Conservation (phyloP, 129 eudicot genomes). For the Silybum marianum region DNA sequence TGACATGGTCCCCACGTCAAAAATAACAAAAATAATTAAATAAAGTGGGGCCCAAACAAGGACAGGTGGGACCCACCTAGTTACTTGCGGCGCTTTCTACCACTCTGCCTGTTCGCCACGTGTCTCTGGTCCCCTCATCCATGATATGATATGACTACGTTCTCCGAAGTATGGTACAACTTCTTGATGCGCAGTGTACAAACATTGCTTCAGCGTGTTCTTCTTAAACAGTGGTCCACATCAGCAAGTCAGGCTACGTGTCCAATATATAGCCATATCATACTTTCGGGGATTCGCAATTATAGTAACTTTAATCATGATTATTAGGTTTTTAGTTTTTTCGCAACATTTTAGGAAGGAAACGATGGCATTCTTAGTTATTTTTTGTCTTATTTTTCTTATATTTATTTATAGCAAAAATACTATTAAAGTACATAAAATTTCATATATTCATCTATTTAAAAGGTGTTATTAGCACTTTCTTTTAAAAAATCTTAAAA, state of each 20-base stretch:
- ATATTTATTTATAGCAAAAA: too few relatives aligned
- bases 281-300: neutral
- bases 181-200: neutral
- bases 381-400: too few relatives aligned
- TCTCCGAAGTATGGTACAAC: neutral
- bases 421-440: too few relatives aligned
- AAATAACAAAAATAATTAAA: neutral
- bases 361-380: too few relatives aligned
- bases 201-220: neutral
- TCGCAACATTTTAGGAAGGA: too few relatives aligned
- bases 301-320: too few relatives aligned
- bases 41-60: neutral
- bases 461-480: too few relatives aligned
- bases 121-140: neutral
- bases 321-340: too few relatives aligned
- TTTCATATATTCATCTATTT: too few relatives aligned
- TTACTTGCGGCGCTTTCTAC: constrained; percentile 15
- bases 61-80: neutral
- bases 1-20: neutral
- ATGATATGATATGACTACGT: constrained; percentile 9
- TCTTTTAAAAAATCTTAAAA: too few relatives aligned
- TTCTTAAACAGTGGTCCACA: neutral
- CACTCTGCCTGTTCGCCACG: neutral
- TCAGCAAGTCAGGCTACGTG: neutral
- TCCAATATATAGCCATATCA: neutral